phyloP scores from a whole-genome alignment of 2,329 filamentous ascomycete species.

The Aspergillus fijiensis region DNA sequence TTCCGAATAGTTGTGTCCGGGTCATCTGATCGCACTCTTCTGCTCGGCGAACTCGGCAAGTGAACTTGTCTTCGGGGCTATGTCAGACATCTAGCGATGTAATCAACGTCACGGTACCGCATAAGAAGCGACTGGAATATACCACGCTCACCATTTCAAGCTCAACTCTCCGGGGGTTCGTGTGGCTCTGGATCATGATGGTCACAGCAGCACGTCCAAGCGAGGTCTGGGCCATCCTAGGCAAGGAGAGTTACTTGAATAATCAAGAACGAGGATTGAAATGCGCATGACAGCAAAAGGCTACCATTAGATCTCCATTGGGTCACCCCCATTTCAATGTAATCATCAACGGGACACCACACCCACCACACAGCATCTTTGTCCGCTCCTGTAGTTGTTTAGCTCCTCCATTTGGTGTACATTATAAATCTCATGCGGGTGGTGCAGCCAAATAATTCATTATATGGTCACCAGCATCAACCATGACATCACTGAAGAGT shows the following conservation, averaged over 20 bases:
- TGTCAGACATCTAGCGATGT: neutral
- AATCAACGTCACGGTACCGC: neutral
- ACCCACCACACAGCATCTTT: neutral
- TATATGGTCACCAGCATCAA: neutral
- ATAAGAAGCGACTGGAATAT: neutral
- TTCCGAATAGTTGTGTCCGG: slow-evolving; percentile 70
- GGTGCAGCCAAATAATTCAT: neutral
- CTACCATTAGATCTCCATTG: neutral
- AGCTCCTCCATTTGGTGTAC: neutral
- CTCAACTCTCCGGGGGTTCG: neutral
- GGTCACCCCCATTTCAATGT: neutral
- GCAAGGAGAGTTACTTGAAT: neutral
- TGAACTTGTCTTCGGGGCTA: slow-evolving; percentile 36
- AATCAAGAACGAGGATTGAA: neutral
- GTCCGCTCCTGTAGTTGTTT: neutral
- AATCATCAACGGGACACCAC: neutral
- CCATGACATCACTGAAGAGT: neutral
- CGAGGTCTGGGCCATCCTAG: neutral
- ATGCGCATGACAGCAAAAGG: neutral
- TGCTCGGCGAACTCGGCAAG: slow-evolving; percentile 77
- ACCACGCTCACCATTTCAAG: neutral
- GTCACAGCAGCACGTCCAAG: neutral
- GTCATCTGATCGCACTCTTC: slow-evolving; percentile 82
- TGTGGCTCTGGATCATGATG: neutral
- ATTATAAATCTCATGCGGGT: neutral